Conservation (phyloP, 805 yeast genomes). For the Dipodascus albidus region DNA sequence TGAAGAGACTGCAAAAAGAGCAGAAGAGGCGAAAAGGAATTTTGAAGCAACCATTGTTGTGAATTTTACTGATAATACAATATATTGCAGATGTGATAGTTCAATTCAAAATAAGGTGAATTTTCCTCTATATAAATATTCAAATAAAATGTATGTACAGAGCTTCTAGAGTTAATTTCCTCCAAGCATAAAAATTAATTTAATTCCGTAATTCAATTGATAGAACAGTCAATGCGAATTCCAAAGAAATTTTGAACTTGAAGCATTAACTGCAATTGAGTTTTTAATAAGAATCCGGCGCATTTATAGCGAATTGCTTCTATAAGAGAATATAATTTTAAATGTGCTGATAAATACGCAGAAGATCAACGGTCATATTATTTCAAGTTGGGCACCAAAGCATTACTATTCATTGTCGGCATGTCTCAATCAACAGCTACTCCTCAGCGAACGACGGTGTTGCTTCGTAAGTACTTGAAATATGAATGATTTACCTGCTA, state of each 20-base stretch:
- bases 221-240: not conserved
- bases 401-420: no score
- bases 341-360: not conserved
- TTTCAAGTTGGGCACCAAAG: no score
- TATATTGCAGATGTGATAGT: not conserved
- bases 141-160: not conserved
- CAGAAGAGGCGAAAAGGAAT: not conserved
- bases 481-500: no score
- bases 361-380: no score
- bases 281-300: no score
- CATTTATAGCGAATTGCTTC: no score
- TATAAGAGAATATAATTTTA: no score
- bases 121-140: not conserved
- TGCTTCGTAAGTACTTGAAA: slow-evolving; percentile 11
- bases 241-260: not conserved
- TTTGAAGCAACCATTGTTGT: not conserved
- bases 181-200: not conserved
- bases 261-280: not conserved
- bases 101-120: not conserved
- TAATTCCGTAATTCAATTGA: not conserved
- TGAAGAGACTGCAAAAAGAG: not conserved
- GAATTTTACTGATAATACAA: no score
- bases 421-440: slow-evolving; percentile 2
- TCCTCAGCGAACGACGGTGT: slow-evolving; percentile 15
- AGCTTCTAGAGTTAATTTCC: not conserved